Evolutionary conservation across 1,284 basidiomycete species (phyloP), one percentile per base, ranked within the genome.

Genomic region (Hymenochaete sp.): DNA sequence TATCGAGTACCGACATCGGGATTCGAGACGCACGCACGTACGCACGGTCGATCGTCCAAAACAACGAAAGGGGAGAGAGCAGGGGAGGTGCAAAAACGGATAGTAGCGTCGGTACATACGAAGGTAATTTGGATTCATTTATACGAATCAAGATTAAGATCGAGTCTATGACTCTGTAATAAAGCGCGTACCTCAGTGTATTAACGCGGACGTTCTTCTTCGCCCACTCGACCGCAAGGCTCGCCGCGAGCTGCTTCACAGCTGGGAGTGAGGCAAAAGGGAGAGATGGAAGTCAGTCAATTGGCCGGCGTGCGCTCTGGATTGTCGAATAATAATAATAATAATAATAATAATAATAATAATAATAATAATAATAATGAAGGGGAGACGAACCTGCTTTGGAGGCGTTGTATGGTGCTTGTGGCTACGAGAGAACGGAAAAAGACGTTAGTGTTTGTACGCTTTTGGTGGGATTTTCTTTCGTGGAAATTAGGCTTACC

Each of bases 341-440:
- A n/a, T n/a, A n/a, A n/a, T n/a, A n/a, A n/a, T n/a, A n/a, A n/a
- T n/a, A n/a, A n/a, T n/a, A n/a, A n/a, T n/a, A n/a, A n/a, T 26
- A 13, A 18, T 9, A 14, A 49, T 10, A 21, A 13, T 18, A 10
- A 13, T 28, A 3, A 42, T n/a, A n/a, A n/a, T 33, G 3, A 21
- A 3, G 3, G 13, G 18, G 4, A 8, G 19, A 55, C 70, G 54
- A 54, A 81, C 82, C 83, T 39, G 84, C 84, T 69, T 88, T 93
- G 36, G 91, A 93, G 14, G 89, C 85, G 63, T 97, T 98, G 67
- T 98, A 98, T 0, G 93, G 93, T 1, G 89, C 87, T 73, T 97
- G 93, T 28, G 78, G 79, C 77, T 96, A 71, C 50, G 56, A 24
- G 28, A n/a, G n/a, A n/a, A n/a, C n/a, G n/a, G n/a, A n/a, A n/a